Evolutionary conservation across 331 rosid species (phyloP), one percentile per base, ranked within the genome.

Genomic region (Pyrus hybrid): DNA sequence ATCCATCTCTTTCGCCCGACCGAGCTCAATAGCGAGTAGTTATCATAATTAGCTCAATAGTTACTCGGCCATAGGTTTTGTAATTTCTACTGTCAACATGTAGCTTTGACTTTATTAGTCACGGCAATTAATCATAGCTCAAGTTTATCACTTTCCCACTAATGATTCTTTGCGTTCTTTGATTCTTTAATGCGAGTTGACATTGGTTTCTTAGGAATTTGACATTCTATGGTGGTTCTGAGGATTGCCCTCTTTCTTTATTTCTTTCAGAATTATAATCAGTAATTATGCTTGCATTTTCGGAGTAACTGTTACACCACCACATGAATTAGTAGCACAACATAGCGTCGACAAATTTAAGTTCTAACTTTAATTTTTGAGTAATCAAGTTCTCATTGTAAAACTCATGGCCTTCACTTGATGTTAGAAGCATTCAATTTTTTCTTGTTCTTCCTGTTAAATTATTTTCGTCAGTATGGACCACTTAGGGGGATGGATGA

Each of bases 401-500:
- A 68, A 22, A 74, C 71, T 23, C 20, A 28, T 32, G 57, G 37
- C 20, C 30, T 61, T 58, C 65, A 65, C 71, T 72, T 69, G 47
- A 81, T 43, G 54, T 58, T 77, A 32, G 74, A 29, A 64, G 49
- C 21, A 49, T 6, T 41, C 11, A 37, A 22, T 30, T 12, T 51
- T 80, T 45, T 64, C 33, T 28, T 28, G 23, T 66, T 32, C 3
- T 66, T 33, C 22, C 18, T 3, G 13, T 32, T n/a, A 4, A 54
- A 81, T 7, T 76, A 73, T 74, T 8, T 60, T 83, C 18, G 73
- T 21, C 37, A 75, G 30, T 58, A 22, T 80, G 85, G 91, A 89
- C 90, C 90, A 84, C 87, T 58, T 18, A 75, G 21, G 49, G 13
- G 20, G 21, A 13, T 13, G 26, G 65, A 71, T 41, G 35, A 77